These are phyloP conservation scores for Pestalotiopsis sp. DNA, from an alignment of 2,329 filamentous ascomycete genomes.

Conservation along the genomic window DNA sequence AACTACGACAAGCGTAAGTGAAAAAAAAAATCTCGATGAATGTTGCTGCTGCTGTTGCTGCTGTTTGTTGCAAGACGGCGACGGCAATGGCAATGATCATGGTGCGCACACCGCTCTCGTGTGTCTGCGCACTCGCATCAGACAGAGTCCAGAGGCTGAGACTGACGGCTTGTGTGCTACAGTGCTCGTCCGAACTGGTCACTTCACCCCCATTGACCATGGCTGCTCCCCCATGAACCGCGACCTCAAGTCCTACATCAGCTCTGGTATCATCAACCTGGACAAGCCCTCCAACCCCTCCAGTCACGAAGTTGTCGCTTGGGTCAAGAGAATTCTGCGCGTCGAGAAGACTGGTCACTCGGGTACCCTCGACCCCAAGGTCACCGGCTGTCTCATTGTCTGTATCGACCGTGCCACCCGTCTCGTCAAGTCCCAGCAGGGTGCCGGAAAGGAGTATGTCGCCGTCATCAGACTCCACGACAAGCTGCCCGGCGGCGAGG, in stretches of 20 bases:
- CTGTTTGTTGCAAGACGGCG: neutral
- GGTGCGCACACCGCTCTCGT: neutral
- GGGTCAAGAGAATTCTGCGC: slow-evolving; percentile 96
- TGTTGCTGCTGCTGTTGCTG: neutral
- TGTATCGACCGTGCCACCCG: slow-evolving; percentile 92
- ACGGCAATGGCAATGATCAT: slow-evolving; percentile 3
- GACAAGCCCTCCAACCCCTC: slow-evolving; percentile 97
- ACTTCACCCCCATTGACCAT: slow-evolving; percentile 95
- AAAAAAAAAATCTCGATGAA: neutral
- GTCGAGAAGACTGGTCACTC: slow-evolving; percentile 98
- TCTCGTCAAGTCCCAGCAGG: slow-evolving; percentile 98
- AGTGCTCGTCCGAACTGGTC: slow-evolving; percentile 92
- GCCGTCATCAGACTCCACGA: slow-evolving; percentile 94
- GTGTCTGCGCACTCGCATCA: slow-evolving; percentile 1
- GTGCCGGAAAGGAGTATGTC: slow-evolving; percentile 98
- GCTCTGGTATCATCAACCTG: slow-evolving; percentile 97
- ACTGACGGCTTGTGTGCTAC: slow-evolving; percentile 14
- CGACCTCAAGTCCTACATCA: slow-evolving; percentile 96
- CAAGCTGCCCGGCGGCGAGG: slow-evolving; percentile 90
- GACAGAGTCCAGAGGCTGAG: neutral
- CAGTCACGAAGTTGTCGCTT: slow-evolving; percentile 97
- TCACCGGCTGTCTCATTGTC: slow-evolving; percentile 87
- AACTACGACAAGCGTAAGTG: slow-evolving; percentile 89
- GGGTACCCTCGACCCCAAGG: slow-evolving; percentile 96
- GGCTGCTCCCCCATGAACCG: slow-evolving; percentile 90